phyloP scores from a whole-genome alignment of 495 filamentous ascomycete genomes.

The Neurospora terricola region DNA sequence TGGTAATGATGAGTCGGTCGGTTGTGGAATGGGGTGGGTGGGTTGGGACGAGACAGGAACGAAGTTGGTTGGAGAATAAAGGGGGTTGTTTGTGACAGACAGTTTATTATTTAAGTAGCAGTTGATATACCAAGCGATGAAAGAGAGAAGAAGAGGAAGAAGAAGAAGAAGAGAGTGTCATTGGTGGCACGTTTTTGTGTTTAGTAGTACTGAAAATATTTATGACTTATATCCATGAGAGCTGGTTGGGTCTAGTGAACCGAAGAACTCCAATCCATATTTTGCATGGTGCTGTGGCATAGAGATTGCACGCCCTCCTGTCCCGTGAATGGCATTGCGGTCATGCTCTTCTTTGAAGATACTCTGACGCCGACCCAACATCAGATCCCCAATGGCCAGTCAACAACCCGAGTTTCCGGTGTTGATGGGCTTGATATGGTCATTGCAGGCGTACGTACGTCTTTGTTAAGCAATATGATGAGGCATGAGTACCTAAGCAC shows the following conservation, averaged over 20 bases:
- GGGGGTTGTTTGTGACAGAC: neutral
- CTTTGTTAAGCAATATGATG: neutral
- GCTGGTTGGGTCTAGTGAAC: neutral
- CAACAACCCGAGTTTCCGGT: neutral
- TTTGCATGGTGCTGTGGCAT: neutral
- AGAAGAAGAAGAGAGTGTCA: neutral
- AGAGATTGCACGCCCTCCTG: neutral
- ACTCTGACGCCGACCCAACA: neutral
- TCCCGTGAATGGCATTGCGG: neutral
- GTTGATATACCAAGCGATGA: neutral
- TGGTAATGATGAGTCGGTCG: neutral
- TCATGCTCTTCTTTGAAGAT: neutral
- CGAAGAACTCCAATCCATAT: neutral
- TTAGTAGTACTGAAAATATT: neutral
- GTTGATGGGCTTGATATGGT: neutral
- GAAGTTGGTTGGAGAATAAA: neutral
- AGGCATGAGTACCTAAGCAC: no score
- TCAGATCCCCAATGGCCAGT: neutral
- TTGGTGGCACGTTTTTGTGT: neutral
- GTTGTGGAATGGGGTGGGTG: neutral
- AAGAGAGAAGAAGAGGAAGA: neutral
- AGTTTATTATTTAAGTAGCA: neutral
- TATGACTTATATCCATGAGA: neutral
- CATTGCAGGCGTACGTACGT: neutral
- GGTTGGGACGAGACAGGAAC: neutral